A percentile compares a stretch with the other conserved stretches of the same genome.
Evolutionary conservation across 108 stramenopile genomes (phyloP).

Genomic region (Cyclotella kingstonii): DNA sequence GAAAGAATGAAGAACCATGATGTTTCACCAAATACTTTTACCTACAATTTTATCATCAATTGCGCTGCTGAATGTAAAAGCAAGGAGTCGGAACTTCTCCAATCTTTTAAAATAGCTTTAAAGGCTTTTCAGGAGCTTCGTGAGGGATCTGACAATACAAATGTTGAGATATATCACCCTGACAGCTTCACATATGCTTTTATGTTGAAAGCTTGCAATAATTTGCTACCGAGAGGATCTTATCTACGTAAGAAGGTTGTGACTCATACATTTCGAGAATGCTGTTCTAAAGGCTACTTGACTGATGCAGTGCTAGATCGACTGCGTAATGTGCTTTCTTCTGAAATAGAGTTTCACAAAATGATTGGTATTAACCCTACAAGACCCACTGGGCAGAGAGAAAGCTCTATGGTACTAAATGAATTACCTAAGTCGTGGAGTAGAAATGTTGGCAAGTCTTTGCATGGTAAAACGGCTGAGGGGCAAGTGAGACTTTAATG

Average conservation of each 20-base stretch:
- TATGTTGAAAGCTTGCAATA: slow-evolving; percentile 77
- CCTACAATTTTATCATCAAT: slow-evolving; percentile 53
- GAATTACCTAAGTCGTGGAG: slow-evolving; percentile 26
- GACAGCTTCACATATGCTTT: slow-evolving; percentile 82
- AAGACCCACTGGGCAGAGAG: neutral
- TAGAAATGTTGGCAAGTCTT: no score
- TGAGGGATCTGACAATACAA: neutral
- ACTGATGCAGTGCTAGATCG: slow-evolving; percentile 59
- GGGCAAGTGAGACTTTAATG: no score
- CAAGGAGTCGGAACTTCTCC: slow-evolving; percentile 11
- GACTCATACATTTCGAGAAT: slow-evolving; percentile 62
- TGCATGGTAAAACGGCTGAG: no score
- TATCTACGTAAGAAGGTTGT: slow-evolving; percentile 50
- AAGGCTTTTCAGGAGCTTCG: slow-evolving; percentile 46
- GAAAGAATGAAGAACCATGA: slow-evolving; percentile 34
- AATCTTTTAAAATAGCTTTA: slow-evolving; percentile 41
- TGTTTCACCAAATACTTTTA: slow-evolving; percentile 43
- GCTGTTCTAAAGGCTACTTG: slow-evolving; percentile 63
- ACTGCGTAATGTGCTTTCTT: slow-evolving; percentile 43
- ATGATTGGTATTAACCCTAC: slow-evolving; percentile 34
- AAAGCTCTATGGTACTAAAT: neutral
- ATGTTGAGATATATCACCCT: slow-evolving; percentile 14
- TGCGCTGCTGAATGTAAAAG: slow-evolving; percentile 35
- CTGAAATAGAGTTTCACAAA: slow-evolving; percentile 26
- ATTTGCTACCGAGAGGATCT: slow-evolving; percentile 53